Base-by-base conservation (phyloP, 2,329 filamentous ascomycete genomes). In the Arthroderma sp. region DNA sequence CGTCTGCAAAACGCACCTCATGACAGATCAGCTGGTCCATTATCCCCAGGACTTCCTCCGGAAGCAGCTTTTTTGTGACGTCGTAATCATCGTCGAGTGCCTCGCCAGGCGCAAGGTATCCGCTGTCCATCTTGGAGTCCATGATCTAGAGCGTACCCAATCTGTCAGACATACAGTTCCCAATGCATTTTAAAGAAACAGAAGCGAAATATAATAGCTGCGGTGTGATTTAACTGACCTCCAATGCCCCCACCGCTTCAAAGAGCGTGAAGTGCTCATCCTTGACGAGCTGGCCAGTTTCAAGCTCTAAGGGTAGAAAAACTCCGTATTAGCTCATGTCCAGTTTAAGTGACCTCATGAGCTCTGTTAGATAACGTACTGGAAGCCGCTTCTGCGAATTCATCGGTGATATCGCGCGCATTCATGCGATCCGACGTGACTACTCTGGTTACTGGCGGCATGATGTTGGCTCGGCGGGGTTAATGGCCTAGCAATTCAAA, bases 91-190 rank as follows among this genome's bases (percentile, higher is more conserved):
- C 82, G 48, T 94, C 85, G 31, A 89, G 75, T 50, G 47, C 62
- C 57, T 94, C 85, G 29, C 81, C 83, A 5, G 82, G 77, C 15
- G 78, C 73, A 5, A 93, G 70, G 52, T 82, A 87, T 29, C 91
- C 91, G 58, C 86, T 95, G 63, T 98, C 91, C 91, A 98, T 98
- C 66, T 96, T 98, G 1, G 85, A 81, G 58, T 98, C 91, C 85
- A 95, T 95, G 55, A 98, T 94, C 91, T 98, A 56, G 31, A 47
- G 11, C 34, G 39, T 41, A 9, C 32, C 29, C 29, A 7, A 32
- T 22, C 3, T 29, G 11, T 32, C 39, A 11, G 10, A 15, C 3
- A 4, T 27, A 41, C 27, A 28, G 5, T 3, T 5, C n/a, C 29
- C 22, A 40, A 6, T 5, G 31, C 27, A n/a, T 27, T 9, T 10